Evolutionary conservation across 2,329 filamentous ascomycete species (phyloP).

Genomic region (Ilyonectria destructans): DNA sequence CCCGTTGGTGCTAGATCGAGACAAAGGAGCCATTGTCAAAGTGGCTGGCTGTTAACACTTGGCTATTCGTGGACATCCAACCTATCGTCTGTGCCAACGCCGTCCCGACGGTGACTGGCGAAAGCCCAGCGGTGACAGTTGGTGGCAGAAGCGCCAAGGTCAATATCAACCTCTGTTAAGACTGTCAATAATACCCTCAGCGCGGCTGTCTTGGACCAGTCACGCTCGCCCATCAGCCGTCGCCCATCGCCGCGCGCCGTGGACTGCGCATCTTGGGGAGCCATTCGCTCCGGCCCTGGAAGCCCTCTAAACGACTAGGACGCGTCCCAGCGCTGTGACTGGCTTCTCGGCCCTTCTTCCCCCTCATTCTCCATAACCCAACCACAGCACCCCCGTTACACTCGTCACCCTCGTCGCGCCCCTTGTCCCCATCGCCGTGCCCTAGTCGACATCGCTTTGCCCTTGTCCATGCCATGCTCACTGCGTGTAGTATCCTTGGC

Average conservation of each 20-base stretch:
- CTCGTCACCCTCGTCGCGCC: slow-evolving; percentile 37
- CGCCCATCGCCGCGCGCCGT: slow-evolving; percentile 28
- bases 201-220: slow-evolving; percentile 29
- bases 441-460: background rate
- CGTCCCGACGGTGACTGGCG: slow-evolving; percentile 15
- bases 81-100: slow-evolving; percentile 7
- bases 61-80: slow-evolving; percentile 24
- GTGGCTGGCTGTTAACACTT: slow-evolving; percentile 18
- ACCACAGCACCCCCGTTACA: slow-evolving; percentile 38
- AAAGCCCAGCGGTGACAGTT: slow-evolving; percentile 8
- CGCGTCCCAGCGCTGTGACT: slow-evolving; percentile 43
- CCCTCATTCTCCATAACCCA: slow-evolving; percentile 41
- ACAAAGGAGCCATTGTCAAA: background rate
- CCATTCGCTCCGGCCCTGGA: slow-evolving; percentile 38
- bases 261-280: slow-evolving; percentile 37
- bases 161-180: slow-evolving; percentile 34
- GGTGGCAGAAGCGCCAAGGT: slow-evolving; percentile 18
- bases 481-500: slow-evolving; percentile 28
- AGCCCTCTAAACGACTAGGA: slow-evolving; percentile 35
- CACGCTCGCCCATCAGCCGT: slow-evolving; percentile 24
- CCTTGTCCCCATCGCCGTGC: slow-evolving; percentile 34
- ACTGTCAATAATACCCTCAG: slow-evolving; percentile 22
- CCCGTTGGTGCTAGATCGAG: slow-evolving; percentile 28
- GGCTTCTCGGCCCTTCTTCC: slow-evolving; percentile 49
- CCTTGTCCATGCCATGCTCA: slow-evolving; percentile 34